Conservation (phyloP, 495 filamentous ascomycete species). For the Talaromyces proteolyticus region DNA sequence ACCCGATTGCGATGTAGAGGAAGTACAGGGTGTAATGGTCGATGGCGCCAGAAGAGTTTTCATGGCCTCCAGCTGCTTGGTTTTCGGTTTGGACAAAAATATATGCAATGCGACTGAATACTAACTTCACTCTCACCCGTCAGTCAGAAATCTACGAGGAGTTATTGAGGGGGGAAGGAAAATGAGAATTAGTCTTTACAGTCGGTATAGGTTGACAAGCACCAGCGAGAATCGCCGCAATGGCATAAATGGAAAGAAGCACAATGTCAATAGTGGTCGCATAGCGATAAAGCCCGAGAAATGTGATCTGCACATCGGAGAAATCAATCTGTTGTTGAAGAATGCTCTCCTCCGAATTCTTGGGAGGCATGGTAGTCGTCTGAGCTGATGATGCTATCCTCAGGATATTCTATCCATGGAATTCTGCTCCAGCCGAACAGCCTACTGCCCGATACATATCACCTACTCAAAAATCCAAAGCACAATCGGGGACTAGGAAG, state of each 20-base stretch:
- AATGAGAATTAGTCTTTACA: background rate
- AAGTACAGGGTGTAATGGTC: constrained; percentile 3
- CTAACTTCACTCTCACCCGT: background rate
- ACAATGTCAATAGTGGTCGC: background rate
- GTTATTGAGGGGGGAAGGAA: background rate
- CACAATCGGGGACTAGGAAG: background rate
- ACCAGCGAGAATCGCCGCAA: background rate
- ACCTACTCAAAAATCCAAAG: background rate
- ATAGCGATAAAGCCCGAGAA: background rate
- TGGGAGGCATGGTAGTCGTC: background rate
- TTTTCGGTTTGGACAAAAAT: background rate
- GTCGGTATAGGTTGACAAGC: background rate
- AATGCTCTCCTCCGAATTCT: background rate
- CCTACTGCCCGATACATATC: background rate
- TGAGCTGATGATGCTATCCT: background rate
- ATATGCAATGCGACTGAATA: background rate
- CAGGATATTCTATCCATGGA: background rate
- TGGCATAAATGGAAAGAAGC: background rate
- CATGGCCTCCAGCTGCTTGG: background rate
- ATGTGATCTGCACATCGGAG: background rate
- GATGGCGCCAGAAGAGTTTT: background rate
- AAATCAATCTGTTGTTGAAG: background rate
- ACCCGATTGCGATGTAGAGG: constrained; percentile 7
- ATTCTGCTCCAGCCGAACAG: background rate
- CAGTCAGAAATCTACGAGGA: background rate